Percentiles rank a stretch among this genome's conserved stretches.
phyloP scores from a whole-genome alignment of 768 basidiomycete genomes.

The Pisolithus marmoratus region DNA sequence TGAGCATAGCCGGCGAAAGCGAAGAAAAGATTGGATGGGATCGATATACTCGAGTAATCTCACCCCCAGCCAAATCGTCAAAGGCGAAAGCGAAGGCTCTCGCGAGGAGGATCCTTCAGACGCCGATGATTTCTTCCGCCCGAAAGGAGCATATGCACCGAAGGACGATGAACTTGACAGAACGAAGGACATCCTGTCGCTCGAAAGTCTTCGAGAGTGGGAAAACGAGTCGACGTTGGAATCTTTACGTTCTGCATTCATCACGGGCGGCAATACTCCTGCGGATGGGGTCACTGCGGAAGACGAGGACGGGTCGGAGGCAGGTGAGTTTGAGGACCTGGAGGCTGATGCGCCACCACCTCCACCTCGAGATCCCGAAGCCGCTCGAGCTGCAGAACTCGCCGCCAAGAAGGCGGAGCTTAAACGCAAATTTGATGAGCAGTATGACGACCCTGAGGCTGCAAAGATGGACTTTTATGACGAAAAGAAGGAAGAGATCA shows the following conservation, averaged over 20 bases:
- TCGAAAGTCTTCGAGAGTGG: constrained; percentile 64
- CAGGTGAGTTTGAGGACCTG: constrained; percentile 39
- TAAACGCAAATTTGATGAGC: constrained; percentile 93
- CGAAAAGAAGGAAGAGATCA: constrained; percentile 87
- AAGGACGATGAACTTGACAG: constrained; percentile 59
- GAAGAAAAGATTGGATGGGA: constrained; percentile 72
- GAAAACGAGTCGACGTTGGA: constrained; percentile 81
- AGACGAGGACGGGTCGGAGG: constrained; percentile 35
- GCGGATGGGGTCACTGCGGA: constrained; percentile 33
- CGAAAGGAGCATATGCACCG: constrained; percentile 35
- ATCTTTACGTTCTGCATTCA: constrained; percentile 82
- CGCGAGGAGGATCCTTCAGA: constrained; percentile 18
- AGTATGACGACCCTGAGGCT: constrained; percentile 86
- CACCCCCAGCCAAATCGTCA: constrained; percentile 62
- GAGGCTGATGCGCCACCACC: constrained; percentile 22
- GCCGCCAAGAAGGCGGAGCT: constrained; percentile 85
- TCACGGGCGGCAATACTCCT: constrained; percentile 56
- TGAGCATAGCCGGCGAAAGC: constrained; percentile 29
- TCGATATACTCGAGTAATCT: constrained; percentile 74
- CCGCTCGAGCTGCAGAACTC: constrained; percentile 47
- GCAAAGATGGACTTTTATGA: constrained; percentile 85
- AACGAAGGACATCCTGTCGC: constrained; percentile 54
- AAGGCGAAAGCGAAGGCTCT: constrained; percentile 25
- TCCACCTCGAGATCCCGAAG: constrained; percentile 17
- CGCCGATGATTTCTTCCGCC: constrained; percentile 71